Evolutionary conservation across 106 monocot species (phyloP).

Genomic region (Dioscorea dumetorum): DNA sequence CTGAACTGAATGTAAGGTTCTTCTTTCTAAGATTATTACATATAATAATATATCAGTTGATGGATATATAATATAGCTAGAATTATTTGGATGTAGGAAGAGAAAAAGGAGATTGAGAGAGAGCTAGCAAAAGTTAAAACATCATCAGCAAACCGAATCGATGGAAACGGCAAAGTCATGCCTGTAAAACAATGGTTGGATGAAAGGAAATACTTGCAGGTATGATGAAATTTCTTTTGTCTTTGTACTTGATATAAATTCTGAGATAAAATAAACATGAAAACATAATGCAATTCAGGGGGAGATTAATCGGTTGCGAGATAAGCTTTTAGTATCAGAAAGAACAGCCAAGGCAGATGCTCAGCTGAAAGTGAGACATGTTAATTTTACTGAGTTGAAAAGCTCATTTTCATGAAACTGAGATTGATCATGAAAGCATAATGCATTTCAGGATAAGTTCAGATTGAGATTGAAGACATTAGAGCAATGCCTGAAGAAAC

Average conservation of each 20-base stretch:
- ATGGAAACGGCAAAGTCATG: constrained; percentile 39
- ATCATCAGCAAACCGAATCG: constrained; percentile 45
- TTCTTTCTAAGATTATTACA: too few relatives aligned
- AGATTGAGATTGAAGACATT: constrained; percentile 44
- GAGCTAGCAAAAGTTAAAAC: constrained; percentile 58
- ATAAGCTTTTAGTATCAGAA: constrained; percentile 43
- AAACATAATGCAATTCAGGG: constrained; percentile 17
- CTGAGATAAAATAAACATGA: too few relatives aligned
- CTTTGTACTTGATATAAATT: too few relatives aligned
- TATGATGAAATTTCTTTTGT: constrained; percentile 1
- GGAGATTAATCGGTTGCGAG: constrained; percentile 49
- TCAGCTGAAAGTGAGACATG: constrained; percentile 45
- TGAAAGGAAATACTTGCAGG: constrained; percentile 58
- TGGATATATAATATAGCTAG: too few relatives aligned
- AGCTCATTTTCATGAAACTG: too few relatives aligned
- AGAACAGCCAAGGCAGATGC: constrained; percentile 52
- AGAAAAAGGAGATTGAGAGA: constrained; percentile 55
- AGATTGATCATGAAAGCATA: background rate
- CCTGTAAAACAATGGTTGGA: constrained; percentile 75
- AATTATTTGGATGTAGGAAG: constrained; percentile 25
- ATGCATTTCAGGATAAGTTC: constrained; percentile 40
- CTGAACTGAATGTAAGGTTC: constrained; percentile 46
- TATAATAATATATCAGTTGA: too few relatives aligned
- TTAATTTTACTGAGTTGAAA: background rate
- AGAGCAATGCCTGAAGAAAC: constrained; percentile 36